phyloP scores from a whole-genome alignment of 164 flowering plant genomes.

The Umbellularia californica region DNA sequence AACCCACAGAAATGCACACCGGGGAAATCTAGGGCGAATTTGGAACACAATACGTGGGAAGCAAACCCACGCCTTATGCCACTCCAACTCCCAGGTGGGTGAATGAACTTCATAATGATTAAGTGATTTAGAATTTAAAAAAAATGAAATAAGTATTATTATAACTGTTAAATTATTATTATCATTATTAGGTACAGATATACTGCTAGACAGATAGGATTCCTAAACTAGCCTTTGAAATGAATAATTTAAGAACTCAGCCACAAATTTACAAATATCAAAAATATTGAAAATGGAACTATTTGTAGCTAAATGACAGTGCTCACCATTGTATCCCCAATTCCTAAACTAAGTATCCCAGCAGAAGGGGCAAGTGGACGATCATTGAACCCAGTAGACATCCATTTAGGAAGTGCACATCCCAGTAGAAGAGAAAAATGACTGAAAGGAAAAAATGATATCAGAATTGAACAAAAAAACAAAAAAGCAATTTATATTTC shows the following conservation, averaged over 20 bases:
- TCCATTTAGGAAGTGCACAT: slow-evolving; percentile 98
- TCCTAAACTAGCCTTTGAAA: no score
- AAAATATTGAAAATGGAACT: background rate
- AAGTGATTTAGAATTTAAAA: background rate
- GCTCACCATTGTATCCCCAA: slow-evolving; percentile 97
- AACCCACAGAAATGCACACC: no score
- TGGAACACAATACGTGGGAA: no score
- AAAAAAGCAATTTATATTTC: background rate
- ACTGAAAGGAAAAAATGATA: slow-evolving; percentile 33
- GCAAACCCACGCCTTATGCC: no score
- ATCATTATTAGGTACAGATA: no score
- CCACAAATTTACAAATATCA: no score
- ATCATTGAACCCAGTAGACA: slow-evolving; percentile 84
- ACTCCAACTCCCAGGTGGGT: no score
- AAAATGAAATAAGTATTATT: background rate
- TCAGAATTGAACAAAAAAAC: slow-evolving; percentile 10
- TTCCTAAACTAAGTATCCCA: slow-evolving; percentile 97
- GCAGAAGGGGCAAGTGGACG: slow-evolving; percentile 96
- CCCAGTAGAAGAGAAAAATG: slow-evolving; percentile 95
- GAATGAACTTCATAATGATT: no score
- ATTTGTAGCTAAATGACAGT: background rate
- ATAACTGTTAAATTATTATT: no score
- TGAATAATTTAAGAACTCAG: no score
- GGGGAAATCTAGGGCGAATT: no score
- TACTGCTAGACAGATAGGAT: no score